Base-by-base conservation (phyloP, 257 asterid species). In the Marsdenia floribunda region DNA sequence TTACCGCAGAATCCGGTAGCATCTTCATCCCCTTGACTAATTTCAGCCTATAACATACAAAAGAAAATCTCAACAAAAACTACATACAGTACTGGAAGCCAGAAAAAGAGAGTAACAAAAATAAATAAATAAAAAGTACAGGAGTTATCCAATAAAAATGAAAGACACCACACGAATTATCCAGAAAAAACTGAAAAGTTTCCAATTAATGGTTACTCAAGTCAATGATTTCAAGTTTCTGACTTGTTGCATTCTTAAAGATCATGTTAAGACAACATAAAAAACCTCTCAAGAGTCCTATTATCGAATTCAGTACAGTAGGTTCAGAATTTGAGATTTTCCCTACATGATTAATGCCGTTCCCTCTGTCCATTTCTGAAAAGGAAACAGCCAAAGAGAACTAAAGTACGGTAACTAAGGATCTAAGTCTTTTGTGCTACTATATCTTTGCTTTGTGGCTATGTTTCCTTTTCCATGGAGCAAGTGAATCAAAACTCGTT, bases 1-100 rank as follows among this genome's bases (percentile, higher is more conserved):
- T 49, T 76, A 92, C 97, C 91, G 40, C 83, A 72, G 52, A 78
- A 76, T 75, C 78, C 83, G 67, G 85, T 50, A 54, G 64, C 54
- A 52, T 75, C 84, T 67, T 80, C 77, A 73, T 77, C 80, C 80
- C 68, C 79, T 24, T 83, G 83, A 73, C 65, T 73, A 59, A 78
- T 73, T 53, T 81, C 87, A 70, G 75, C 87, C 98, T 92, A 80
- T 58, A 73, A 54, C 77, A 80, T 12, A 14, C 71, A 66, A 42
- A 38, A 58, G 44, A 53, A 35, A 15, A 77, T 55, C 63, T 37
- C 33, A 38, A 38, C 12, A 6, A 35, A 38, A 38, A 66, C 33
- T 16, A 64, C 6, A 46, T 66, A 40, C 1, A 66, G 13, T 54
- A 70, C 72, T 50, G 19, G 49, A 7, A 7, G 49, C 49, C 49